These are phyloP conservation scores for Candida chauliodis DNA, from an alignment of 805 yeast genomes.

Conservation along the genomic window DNA sequence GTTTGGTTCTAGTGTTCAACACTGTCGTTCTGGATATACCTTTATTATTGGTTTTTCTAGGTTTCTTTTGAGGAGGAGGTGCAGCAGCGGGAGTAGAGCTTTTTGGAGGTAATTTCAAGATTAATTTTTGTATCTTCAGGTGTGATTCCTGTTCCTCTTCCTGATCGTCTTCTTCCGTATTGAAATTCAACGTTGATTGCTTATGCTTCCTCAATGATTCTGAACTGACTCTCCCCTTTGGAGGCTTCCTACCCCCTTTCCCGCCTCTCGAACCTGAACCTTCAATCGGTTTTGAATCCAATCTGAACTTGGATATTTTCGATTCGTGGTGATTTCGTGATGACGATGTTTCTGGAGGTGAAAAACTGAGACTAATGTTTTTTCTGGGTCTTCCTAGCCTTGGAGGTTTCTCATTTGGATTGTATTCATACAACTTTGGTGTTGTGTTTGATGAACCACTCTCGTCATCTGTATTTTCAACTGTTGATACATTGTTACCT, in stretches of 20 bases:
- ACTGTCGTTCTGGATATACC: constrained; percentile 29
- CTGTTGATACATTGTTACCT: not conserved
- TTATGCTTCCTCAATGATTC: constrained; percentile 17
- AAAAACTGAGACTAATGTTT: constrained; percentile 17
- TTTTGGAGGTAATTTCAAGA: constrained; percentile 7
- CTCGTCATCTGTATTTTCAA: not conserved
- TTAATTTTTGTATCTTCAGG: constrained; percentile 7
- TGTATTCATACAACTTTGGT: constrained; percentile 25
- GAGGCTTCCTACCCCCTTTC: constrained; percentile 16
- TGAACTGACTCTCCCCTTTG: constrained; percentile 26
- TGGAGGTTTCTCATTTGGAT: constrained; percentile 27
- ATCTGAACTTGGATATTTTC: constrained; percentile 28
- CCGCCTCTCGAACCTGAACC: constrained; percentile 43
- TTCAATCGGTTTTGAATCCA: constrained; percentile 31
- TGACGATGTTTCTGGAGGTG: constrained; percentile 19
- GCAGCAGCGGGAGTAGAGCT: not conserved
- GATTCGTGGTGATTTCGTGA: constrained; percentile 28
- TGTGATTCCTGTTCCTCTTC: not conserved
- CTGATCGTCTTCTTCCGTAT: not conserved
- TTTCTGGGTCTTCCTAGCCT: constrained; percentile 36
- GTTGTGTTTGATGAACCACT: not conserved
- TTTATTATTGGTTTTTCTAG: not conserved
- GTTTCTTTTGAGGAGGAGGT: not conserved
- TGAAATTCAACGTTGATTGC: constrained; percentile 12
- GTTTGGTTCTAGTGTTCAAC: constrained; percentile 22